Evolutionary conservation across 1,284 basidiomycete species (phyloP).

Genomic region (Marasmius fiardii): DNA sequence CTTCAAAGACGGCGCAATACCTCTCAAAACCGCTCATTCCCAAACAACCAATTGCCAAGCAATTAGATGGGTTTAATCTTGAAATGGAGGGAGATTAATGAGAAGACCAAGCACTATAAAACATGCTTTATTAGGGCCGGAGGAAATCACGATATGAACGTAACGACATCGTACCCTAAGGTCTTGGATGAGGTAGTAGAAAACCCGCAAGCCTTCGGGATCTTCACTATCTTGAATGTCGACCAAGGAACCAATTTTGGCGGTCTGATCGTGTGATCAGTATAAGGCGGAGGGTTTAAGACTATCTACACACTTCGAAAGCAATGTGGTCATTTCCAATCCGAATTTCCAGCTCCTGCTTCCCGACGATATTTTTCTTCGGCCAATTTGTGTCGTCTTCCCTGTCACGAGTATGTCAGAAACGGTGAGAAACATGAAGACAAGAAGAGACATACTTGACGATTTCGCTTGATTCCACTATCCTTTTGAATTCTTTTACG

Average conservation of each 20-base stretch:
- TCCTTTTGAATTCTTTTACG: slow-evolving; percentile 90
- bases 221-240: slow-evolving; percentile 98
- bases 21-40: slow-evolving; percentile 10
- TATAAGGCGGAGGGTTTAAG: not conserved
- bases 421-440: slow-evolving; percentile 2
- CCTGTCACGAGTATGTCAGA: slow-evolving; percentile 56
- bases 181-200: slow-evolving; percentile 98
- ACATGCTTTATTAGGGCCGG: slow-evolving; percentile 1
- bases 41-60: not conserved
- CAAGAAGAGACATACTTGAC: slow-evolving; percentile 68
- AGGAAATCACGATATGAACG: not conserved
- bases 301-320: slow-evolving; percentile 77
- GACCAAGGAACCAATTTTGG: slow-evolving; percentile 95
- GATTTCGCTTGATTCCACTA: slow-evolving; percentile 95
- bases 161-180: slow-evolving; percentile 65
- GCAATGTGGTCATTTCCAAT: slow-evolving; percentile 95
- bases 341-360: slow-evolving; percentile 95
- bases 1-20: slow-evolving; percentile 11
- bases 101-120: slow-evolving; percentile 91
- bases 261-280: slow-evolving; percentile 59
- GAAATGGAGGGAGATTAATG: slow-evolving; percentile 96
- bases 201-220: slow-evolving; percentile 96
- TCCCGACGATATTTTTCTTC: slow-evolving; percentile 97
- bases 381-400: slow-evolving; percentile 99
- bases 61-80: slow-evolving; percentile 96